phyloP scores from a whole-genome alignment of 2,329 filamentous ascomycete species.

The Elsinoe australis region DNA sequence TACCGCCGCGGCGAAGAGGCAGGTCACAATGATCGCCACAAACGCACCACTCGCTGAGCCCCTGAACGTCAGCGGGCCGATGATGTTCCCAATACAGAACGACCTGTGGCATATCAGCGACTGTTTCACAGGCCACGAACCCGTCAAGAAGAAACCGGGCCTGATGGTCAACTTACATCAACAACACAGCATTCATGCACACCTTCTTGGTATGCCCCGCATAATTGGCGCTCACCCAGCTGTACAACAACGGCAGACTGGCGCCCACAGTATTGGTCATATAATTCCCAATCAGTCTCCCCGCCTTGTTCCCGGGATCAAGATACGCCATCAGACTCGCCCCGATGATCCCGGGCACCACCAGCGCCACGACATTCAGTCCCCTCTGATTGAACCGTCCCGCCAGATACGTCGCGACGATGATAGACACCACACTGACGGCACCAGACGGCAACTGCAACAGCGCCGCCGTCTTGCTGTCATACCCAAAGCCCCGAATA shows the following conservation, averaged over 20 bases:
- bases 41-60: conserved; percentile 19
- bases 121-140: background rate
- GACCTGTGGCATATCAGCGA: conserved; percentile 10
- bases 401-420: conserved; percentile 25
- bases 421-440: conserved; percentile 36
- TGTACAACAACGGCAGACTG: conserved; percentile 33
- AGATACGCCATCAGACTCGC: conserved; percentile 29
- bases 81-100: conserved; percentile 36
- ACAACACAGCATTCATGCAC: conserved; percentile 58
- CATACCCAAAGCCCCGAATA: conserved; percentile 29
- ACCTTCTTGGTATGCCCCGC: conserved; percentile 65
- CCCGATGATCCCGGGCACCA: conserved; percentile 26
- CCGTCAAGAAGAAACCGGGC: background rate
- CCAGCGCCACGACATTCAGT: conserved; percentile 24
- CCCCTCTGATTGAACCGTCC: conserved; percentile 27
- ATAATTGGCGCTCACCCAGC: conserved; percentile 42
- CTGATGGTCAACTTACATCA: conserved; percentile 20
- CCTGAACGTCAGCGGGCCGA: conserved; percentile 36
- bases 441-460: conserved; percentile 53
- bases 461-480: conserved; percentile 26
- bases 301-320: conserved; percentile 36
- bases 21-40: conserved; percentile 33
- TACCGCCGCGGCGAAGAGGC: conserved; percentile 30
- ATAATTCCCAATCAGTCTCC: conserved; percentile 37
- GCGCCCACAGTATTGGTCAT: conserved; percentile 35